phyloP scores from a whole-genome alignment of 805 yeast genomes.

The Candida hungchunana region DNA sequence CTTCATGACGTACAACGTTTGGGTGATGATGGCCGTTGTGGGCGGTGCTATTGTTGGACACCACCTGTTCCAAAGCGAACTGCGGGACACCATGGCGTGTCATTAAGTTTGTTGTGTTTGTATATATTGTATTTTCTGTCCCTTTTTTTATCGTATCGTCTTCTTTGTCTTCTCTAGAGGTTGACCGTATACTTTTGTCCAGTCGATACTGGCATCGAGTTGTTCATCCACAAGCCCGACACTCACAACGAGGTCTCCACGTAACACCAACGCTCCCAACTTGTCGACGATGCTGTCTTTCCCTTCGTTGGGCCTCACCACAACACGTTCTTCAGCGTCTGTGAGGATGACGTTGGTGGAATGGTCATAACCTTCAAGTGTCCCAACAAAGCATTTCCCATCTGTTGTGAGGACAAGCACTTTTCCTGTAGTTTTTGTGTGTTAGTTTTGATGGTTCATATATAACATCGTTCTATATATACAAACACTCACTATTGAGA shows the following conservation, averaged over 20 bases:
- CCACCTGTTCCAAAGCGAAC: constrained; percentile 48
- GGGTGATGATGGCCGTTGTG: constrained; percentile 74
- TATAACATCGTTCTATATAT: constrained; percentile 36
- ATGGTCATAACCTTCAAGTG: constrained; percentile 58
- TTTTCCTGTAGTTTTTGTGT: too few species aligned
- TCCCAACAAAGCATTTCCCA: constrained; percentile 47
- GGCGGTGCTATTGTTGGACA: constrained; percentile 71
- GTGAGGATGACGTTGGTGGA: constrained; percentile 56
- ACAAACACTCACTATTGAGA: constrained; percentile 24
- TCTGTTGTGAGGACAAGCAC: constrained; percentile 56
- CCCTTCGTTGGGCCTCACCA: constrained; percentile 32
- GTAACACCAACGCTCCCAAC: constrained; percentile 46
- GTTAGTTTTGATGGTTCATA: too few species aligned
- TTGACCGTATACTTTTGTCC: constrained; percentile 25
- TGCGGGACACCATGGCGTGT: constrained; percentile 26
- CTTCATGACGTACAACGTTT: constrained; percentile 84
- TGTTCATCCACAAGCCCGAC: constrained; percentile 49
- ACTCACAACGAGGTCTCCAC: constrained; percentile 58
- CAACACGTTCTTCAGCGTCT: constrained; percentile 46
- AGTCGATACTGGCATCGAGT: constrained; percentile 35
- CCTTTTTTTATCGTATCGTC: constrained; percentile 16
- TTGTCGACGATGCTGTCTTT: constrained; percentile 25
- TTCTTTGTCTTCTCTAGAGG: constrained; percentile 23
- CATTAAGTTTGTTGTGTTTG: constrained; percentile 13
- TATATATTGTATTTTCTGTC: neutral